Base-by-base conservation (phyloP, 331 rosid genomes). In the Ulmus americana region DNA sequence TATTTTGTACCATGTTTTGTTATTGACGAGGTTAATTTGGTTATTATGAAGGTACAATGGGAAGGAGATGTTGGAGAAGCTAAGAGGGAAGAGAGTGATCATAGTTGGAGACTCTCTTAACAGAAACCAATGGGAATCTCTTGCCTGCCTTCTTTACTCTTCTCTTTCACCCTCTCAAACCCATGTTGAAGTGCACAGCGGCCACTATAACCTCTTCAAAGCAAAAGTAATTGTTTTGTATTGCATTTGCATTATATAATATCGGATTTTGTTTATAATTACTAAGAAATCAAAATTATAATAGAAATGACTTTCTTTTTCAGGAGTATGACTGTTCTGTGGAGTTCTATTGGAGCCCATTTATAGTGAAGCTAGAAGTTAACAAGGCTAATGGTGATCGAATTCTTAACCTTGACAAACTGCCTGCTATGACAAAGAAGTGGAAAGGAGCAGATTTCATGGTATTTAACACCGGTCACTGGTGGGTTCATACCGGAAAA, bases 331-430 rank as follows among this genome's bases (percentile, higher is more conserved):
- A 81, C 53, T 77, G 80, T 51, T 28, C 83, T 50, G 74, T 81
- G 57, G 81, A 81, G 70, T 81, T 78, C 51, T 74, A 71, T 44
- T 74, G 86, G 86, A 81, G 83, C 65, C 83, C 86, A 20, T 81
- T 77, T 68, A 80, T 81, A n/a, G 80, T 78, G 41, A 61, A 78
- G 41, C 70, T 71, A 35, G 64, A 74, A 40, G 73, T 52, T 22
- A 50, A 74, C 45, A 13, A 8, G 55, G 64, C 8, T 15, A 53
- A 20, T n/a, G 78, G 81, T 8, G 44, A 49, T n/a, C 65, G 63
- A 56, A 38, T 75, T 64, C 62, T 81, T 10, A 74, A 51, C 68
- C 80, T 81, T 10, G 81, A 74, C 54, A 51, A 68, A 52, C 68
- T 81, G 12, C 41, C 79, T 5, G 10, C 39, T 53, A 39, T 59